phyloP scores from a whole-genome alignment of 805 yeast species.

The Candida boleticola region DNA sequence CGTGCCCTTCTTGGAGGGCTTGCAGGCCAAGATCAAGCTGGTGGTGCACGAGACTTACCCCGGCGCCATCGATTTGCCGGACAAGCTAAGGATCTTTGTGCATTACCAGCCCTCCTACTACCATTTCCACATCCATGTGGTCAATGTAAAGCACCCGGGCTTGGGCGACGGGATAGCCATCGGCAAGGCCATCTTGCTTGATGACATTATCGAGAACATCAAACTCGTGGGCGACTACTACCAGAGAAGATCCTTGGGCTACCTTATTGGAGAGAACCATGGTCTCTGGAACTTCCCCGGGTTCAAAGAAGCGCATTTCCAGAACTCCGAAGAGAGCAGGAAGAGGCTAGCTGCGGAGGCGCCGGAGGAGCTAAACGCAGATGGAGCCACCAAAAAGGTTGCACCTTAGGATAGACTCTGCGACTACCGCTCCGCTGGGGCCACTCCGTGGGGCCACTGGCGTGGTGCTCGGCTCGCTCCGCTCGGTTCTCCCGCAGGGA shows the following conservation, averaged over 20 bases:
- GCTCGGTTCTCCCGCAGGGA: too few relatives aligned
- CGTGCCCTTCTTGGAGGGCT: constrained; percentile 50
- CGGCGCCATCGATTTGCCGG: constrained; percentile 18
- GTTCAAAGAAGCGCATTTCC: constrained; percentile 16
- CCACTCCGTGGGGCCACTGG: too few relatives aligned
- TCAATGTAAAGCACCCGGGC: constrained; percentile 68
- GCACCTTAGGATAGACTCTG: too few relatives aligned
- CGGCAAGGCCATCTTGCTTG: constrained; percentile 81
- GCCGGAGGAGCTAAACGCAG: neutral
- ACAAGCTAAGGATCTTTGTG: constrained; percentile 71
- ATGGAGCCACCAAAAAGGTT: neutral
- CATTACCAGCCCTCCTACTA: constrained; percentile 97
- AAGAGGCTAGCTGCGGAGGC: neutral
- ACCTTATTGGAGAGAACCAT: constrained; percentile 73
- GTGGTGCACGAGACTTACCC: constrained; percentile 42
- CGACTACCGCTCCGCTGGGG: too few relatives aligned
- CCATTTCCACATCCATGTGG: constrained; percentile 92
- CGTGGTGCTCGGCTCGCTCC: too few relatives aligned
- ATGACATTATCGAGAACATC: constrained; percentile 76
- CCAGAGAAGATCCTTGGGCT: constrained; percentile 55
- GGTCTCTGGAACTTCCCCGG: constrained; percentile 56
- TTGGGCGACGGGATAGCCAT: constrained; percentile 62
- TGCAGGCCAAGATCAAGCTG: constrained; percentile 45
- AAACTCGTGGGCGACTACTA: constrained; percentile 58
- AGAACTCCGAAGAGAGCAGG: neutral